These are phyloP conservation scores for Xylaria palmicola DNA, from an alignment of 495 filamentous ascomycete genomes.

Conservation along the genomic window DNA sequence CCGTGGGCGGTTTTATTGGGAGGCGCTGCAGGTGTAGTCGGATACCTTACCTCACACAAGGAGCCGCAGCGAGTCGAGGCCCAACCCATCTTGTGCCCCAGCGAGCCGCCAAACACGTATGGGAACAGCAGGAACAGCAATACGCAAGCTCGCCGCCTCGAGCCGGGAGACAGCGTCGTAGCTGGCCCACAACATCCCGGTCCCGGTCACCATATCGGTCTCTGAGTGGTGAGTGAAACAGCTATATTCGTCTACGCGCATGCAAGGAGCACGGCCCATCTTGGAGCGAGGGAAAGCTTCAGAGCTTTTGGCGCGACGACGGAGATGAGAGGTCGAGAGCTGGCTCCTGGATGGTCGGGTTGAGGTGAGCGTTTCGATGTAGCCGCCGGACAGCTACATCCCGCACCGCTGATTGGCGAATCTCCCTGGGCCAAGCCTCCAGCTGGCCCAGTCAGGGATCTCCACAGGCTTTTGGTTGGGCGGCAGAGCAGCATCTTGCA, in stretches of 20 bases:
- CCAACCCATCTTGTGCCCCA: background rate
- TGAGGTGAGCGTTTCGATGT: conserved; percentile 29
- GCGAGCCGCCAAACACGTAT: conserved; percentile 1
- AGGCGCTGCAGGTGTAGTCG: background rate
- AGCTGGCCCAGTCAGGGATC: conserved; percentile 5
- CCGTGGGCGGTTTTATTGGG: conserved; percentile 11
- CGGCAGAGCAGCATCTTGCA: conserved; percentile 22
- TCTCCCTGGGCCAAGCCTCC: background rate
- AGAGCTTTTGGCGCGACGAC: conserved; percentile 25
- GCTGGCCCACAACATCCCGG: conserved; percentile 2
- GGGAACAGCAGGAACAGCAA: no score
- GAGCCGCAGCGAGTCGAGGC: background rate
- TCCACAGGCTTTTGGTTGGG: conserved; percentile 23
- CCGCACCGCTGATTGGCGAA: conserved; percentile 7
- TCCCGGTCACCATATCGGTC: conserved; percentile 10
- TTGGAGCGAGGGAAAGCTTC: conserved; percentile 17
- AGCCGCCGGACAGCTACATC: conserved; percentile 22
- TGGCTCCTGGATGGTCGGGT: conserved; percentile 24
- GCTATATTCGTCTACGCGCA: background rate
- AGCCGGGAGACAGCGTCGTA: conserved; percentile 3
- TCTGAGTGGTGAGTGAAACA: conserved; percentile 14
- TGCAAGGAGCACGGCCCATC: conserved; percentile 14
- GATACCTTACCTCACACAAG: background rate
- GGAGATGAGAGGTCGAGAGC: conserved; percentile 21
- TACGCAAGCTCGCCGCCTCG: background rate